Conservation (phyloP, 2,329 filamentous ascomycete genomes). For the Hymenoscyphus repandus region DNA sequence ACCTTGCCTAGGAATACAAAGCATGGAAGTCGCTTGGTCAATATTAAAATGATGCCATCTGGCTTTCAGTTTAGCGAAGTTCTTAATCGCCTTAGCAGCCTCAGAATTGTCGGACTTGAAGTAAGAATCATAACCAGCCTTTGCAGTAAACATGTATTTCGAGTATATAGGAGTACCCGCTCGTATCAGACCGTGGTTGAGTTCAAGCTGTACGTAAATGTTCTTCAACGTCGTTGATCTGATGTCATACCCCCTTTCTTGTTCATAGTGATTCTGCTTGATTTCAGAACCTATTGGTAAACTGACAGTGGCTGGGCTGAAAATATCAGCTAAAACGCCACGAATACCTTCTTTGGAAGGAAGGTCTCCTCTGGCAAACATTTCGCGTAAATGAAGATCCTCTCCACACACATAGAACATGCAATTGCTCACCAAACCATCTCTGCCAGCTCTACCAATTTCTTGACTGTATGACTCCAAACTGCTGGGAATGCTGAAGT, state of each 20-base stretch:
- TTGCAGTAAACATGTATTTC: conserved; percentile 45
- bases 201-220: conserved; percentile 56
- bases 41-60: conserved; percentile 46
- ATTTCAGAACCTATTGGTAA: conserved; percentile 39
- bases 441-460: conserved; percentile 50
- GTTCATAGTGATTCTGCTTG: conserved; percentile 40
- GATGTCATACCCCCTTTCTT: conserved; percentile 49
- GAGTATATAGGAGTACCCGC: conserved; percentile 53
- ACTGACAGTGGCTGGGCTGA: conserved; percentile 33
- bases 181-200: conserved; percentile 51
- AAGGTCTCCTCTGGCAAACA: conserved; percentile 54
- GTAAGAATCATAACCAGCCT: conserved; percentile 28
- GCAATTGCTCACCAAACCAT: conserved; percentile 49
- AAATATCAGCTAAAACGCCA: conserved; percentile 46
- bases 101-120: conserved; percentile 35
- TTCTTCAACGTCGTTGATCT: conserved; percentile 43
- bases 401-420: conserved; percentile 52
- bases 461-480: conserved; percentile 55
- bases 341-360: conserved; percentile 47
- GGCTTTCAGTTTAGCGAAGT: conserved; percentile 35
- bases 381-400: conserved; percentile 53
- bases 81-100: conserved; percentile 41
- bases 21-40: conserved; percentile 32
- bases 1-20: conserved; percentile 38
- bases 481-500: conserved; percentile 40